Evolutionary conservation across 2,329 filamentous ascomycete species (phyloP).

Genomic region (Neoscytalidium dimidiatum): DNA sequence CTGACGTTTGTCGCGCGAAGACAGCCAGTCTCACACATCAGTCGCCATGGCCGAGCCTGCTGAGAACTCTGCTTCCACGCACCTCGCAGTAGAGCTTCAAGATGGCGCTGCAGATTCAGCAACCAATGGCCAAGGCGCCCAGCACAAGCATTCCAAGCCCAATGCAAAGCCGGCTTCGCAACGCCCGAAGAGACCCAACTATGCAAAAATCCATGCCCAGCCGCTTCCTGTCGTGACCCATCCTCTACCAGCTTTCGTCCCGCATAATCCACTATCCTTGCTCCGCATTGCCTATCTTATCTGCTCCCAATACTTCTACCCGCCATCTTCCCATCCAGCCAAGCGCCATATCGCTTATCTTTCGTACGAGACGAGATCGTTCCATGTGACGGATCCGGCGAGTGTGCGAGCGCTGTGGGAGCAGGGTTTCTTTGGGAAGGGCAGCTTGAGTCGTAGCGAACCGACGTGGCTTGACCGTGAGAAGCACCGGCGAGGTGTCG

Average conservation of each 20-base stretch:
- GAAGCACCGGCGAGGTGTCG: slow-evolving; percentile 65
- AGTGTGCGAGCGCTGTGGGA: slow-evolving; percentile 87
- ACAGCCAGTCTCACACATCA: neutral
- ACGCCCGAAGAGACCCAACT: slow-evolving; percentile 53
- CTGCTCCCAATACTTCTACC: slow-evolving; percentile 69
- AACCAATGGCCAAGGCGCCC: slow-evolving; percentile 8
- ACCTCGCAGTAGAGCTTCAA: neutral
- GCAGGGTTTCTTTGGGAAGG: slow-evolving; percentile 96
- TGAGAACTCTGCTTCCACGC: neutral
- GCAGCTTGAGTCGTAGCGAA: slow-evolving; percentile 88
- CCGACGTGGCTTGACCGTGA: slow-evolving; percentile 89
- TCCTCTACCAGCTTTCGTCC: slow-evolving; percentile 84
- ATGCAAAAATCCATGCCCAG: slow-evolving; percentile 75
- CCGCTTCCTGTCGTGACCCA: slow-evolving; percentile 80
- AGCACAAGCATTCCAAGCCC: slow-evolving; percentile 2
- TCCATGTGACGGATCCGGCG: slow-evolving; percentile 77
- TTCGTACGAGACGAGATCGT: slow-evolving; percentile 76
- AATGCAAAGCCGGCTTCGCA: slow-evolving; percentile 22
- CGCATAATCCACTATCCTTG: slow-evolving; percentile 87
- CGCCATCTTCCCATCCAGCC: slow-evolving; percentile 64
- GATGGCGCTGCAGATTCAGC: slow-evolving; percentile 6
- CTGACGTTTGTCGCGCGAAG: slow-evolving; percentile 2
- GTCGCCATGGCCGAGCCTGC: slow-evolving; percentile 3
- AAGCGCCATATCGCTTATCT: slow-evolving; percentile 73
- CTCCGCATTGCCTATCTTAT: slow-evolving; percentile 78